Evolutionary conservation across 75 land plant species (phyloP).

Genomic region (Chamaecyparis obtusa): DNA sequence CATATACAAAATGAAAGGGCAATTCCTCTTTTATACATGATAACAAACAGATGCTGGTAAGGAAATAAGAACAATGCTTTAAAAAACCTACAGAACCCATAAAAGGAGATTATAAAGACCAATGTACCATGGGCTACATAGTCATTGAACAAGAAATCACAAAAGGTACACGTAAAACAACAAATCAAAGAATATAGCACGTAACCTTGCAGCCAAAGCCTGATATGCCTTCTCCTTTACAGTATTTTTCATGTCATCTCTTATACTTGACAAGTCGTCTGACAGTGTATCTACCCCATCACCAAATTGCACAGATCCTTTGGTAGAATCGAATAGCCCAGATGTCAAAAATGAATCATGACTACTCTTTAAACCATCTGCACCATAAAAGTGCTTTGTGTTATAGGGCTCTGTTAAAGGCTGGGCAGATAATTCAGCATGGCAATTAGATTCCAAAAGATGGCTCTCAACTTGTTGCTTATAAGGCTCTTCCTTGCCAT

Average conservation of each 20-base stretch:
- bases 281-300: neutral
- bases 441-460: neutral
- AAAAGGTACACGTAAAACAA: neutral
- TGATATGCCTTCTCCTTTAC: neutral
- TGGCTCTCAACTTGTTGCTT: neutral
- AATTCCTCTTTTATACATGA: neutral
- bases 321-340: neutral
- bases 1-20: neutral
- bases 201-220: constrained; percentile 5
- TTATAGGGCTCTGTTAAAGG: neutral
- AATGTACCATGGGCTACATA: neutral
- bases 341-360: neutral
- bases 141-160: neutral
- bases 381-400: neutral
- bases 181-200: neutral
- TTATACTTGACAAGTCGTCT: neutral
- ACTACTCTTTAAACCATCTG: neutral
- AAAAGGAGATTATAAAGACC: neutral
- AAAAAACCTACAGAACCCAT: neutral
- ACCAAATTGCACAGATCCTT: constrained; percentile 3
- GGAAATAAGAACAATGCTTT: neutral
- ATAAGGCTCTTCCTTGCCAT: neutral
- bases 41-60: neutral
- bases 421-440: neutral
- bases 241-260: neutral